Conservation (phyloP, 768 basidiomycete genomes). For the Naganishia onofrii region DNA sequence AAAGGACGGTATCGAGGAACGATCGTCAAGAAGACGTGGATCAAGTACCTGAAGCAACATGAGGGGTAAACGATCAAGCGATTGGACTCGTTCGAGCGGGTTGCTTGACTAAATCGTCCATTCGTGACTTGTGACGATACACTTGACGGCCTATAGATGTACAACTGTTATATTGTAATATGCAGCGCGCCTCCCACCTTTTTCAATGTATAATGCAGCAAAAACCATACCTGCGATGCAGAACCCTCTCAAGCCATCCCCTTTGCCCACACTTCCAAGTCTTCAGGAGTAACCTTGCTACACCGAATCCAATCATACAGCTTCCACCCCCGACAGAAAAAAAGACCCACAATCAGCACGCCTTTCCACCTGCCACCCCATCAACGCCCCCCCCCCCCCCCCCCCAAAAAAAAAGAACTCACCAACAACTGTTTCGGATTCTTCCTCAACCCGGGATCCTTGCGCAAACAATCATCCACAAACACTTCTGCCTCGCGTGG, state of each 20-base stretch:
- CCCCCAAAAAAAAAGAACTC: no score
- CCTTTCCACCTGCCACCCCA: no score
- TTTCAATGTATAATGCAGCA: neutral
- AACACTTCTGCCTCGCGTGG: constrained; percentile 75
- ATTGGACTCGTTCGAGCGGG: no score
- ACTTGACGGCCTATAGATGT: neutral
- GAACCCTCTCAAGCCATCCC: neutral
- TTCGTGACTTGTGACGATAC: no score
- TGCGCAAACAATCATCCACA: constrained; percentile 82
- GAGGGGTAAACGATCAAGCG: constrained; percentile 35
- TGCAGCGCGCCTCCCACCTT: neutral
- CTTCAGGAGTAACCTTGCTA: constrained; percentile 10
- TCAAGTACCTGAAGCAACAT: constrained; percentile 77
- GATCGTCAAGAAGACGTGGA: constrained; percentile 92
- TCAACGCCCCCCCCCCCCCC: no score
- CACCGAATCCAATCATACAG: constrained; percentile 21
- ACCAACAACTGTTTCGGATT: constrained; percentile 77
- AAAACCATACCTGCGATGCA: neutral
- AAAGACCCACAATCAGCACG: neutral
- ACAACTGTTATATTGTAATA: neutral
- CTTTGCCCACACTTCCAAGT: constrained; percentile 5
- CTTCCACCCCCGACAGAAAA: neutral
- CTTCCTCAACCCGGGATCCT: constrained; percentile 77
- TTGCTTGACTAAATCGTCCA: no score
- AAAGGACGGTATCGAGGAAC: constrained; percentile 84